Conservation (phyloP, 257 asterid species). For the Plectranthus barbatus region DNA sequence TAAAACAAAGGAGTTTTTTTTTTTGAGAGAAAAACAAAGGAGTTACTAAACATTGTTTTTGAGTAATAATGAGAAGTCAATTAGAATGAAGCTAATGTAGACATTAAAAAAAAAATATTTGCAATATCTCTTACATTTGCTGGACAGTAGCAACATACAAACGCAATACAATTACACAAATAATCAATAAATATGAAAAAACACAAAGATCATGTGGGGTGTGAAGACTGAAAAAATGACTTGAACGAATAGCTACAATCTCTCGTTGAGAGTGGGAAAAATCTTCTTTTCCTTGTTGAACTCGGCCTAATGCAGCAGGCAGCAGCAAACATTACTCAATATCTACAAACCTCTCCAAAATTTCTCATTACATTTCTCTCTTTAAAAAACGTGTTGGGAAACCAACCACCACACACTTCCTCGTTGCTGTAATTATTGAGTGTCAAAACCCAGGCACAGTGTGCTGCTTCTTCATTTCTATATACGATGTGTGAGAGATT, state of each 20-base stretch:
- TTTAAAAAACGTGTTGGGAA: no score
- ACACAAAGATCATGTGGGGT: background rate
- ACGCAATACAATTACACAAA: conserved; percentile 39
- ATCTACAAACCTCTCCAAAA: conserved; percentile 64
- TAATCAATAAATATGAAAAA: conserved; percentile 29
- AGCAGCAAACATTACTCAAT: conserved; percentile 38
- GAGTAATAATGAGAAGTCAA: no score
- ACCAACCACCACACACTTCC: no score
- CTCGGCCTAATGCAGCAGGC: no score
- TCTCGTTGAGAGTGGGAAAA: conserved; percentile 21
- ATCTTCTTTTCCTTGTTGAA: conserved; percentile 27
- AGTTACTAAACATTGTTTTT: no score
- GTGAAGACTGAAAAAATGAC: no score
- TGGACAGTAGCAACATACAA: conserved; percentile 27
- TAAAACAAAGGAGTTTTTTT: no score
- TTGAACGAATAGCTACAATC: conserved; percentile 57
- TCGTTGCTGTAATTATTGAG: background rate
- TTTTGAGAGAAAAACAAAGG: no score
- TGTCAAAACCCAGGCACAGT: conserved; percentile 19
- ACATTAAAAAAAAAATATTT: background rate
- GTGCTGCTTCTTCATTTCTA: conserved; percentile 6
- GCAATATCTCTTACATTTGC: conserved; percentile 21
- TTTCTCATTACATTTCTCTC: conserved; percentile 10
- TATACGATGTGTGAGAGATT: conserved; percentile 11
- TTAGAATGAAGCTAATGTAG: no score